phyloP scores from a whole-genome alignment of 1,284 basidiomycete species.

The Chalciporus sp. region DNA sequence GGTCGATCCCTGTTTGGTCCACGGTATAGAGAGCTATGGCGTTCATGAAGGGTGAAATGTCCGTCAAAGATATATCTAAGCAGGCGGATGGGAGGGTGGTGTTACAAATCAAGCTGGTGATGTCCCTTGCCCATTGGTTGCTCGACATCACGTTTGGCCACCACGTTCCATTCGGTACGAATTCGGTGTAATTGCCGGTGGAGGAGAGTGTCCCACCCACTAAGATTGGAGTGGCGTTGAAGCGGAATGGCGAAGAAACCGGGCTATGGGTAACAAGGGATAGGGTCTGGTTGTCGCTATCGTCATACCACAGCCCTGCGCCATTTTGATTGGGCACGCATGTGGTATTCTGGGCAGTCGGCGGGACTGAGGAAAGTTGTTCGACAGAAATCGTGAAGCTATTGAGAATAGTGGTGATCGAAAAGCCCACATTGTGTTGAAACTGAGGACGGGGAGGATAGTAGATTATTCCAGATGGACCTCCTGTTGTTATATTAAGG shows the following conservation, averaged over 20 bases:
- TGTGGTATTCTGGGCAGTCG: too few relatives aligned
- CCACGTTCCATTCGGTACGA: slow-evolving; percentile 17
- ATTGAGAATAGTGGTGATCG: too few relatives aligned
- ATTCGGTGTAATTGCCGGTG: slow-evolving; percentile 7
- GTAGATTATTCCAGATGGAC: too few relatives aligned
- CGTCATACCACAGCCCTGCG: slow-evolving; percentile 4
- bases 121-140: slow-evolving; percentile 7
- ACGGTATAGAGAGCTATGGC: too few relatives aligned
- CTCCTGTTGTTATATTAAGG: too few relatives aligned
- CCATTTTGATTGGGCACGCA: too few relatives aligned
- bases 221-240: slow-evolving; percentile 10
- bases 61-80: not conserved
- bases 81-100: not conserved
- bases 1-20: too few relatives aligned
- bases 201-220: slow-evolving; percentile 12
- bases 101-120: not conserved
- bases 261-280: slow-evolving; percentile 13
- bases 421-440: too few relatives aligned
- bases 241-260: not conserved
- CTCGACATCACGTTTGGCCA: not conserved
- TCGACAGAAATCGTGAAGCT: too few relatives aligned
- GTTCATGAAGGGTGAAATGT: not conserved
- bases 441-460: too few relatives aligned
- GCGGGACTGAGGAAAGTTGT: too few relatives aligned
- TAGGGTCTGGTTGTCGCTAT: slow-evolving; percentile 11